A percentile compares a stretch with the other conserved stretches of the same genome.
Conservation (phyloP, 2,329 filamentous ascomycete genomes). For the Neofusicoccum kwambonambiense region DNA sequence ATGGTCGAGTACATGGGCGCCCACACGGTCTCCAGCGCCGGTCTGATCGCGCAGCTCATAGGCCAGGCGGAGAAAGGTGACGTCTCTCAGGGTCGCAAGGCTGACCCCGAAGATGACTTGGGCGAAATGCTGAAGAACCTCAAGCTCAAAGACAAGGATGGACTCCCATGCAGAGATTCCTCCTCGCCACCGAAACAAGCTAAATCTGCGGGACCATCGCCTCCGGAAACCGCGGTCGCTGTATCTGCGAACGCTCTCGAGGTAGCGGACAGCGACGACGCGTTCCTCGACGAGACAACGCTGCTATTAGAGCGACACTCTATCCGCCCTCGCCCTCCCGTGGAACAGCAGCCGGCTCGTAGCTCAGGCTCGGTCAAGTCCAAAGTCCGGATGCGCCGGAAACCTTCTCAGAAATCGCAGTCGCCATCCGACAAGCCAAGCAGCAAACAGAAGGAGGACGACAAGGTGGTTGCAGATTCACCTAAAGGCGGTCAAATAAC, state of each 20-base stretch:
- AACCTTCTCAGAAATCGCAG: neutral
- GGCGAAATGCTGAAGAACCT: conserved; percentile 13
- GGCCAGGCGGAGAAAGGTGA: conserved; percentile 9
- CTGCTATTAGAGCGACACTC: conserved; percentile 4
- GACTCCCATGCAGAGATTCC: neutral
- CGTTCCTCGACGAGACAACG: neutral
- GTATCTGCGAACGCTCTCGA: neutral
- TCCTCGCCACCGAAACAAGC: neutral
- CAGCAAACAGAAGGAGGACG: conserved; percentile 23
- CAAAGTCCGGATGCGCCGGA: conserved; percentile 35
- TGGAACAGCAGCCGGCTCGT: neutral
- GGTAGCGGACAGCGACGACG: neutral
- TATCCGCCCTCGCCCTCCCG: neutral
- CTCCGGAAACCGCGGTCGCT: neutral
- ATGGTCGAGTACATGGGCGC: conserved; percentile 76
- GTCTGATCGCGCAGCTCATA: conserved; percentile 51
- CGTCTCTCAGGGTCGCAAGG: neutral
- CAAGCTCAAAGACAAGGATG: conserved; percentile 10
- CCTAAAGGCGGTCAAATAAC: neutral
- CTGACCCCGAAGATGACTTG: neutral
- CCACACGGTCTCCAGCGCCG: conserved; percentile 58
- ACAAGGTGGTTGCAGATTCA: conserved; percentile 17
- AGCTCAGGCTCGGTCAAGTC: conserved; percentile 27
- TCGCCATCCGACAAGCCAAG: conserved; percentile 27
- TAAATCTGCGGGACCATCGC: neutral